Evolutionary conservation across 495 filamentous ascomycete genomes (phyloP), one percentile per base, ranked within the genome.

Genomic region (Penicillium waksmanii): DNA sequence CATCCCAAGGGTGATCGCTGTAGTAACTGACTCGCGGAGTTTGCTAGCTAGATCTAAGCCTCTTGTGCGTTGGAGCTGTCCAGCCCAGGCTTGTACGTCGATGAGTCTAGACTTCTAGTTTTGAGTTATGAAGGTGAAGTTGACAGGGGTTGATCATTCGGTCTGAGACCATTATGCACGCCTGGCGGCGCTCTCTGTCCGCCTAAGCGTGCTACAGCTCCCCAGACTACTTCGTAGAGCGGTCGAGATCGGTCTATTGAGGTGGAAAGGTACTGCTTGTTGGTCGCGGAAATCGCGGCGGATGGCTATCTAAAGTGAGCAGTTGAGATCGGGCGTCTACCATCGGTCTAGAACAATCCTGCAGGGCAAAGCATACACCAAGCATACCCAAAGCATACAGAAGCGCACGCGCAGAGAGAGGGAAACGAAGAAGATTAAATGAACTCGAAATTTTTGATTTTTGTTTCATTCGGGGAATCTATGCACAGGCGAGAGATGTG

Each of bases 381-480:
- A 23, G 23, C 23, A 23, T 23, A 23, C 23, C 23, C 23, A 23
- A 23, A 23, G 36, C 36, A 44, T 11, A 42, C 15, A 25, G 51
- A 23, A 23, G 42, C 7, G 13, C 36, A 42, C 17, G 15, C 51
- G 43, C 18, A 55, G 2, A 5, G 7, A 23, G 7, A 43, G 13
- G n/a, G 15, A 47, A 49, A 46, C 36, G 34, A 61, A 19, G 42
- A 48, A 27, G 19, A 25, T 48, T 48, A 25, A 27, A 48, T 67
- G 72, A 72, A 79, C 60, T 73, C 65, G 74, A 72, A 67, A 73
- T 63, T 74, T 73, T 76, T 74, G 76, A 67, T 74, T 74, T 31
- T 78, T 77, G 70, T 75, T 73, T 80, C 77, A 80, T 80, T 80
- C 73, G 74, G 76, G 74, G 74, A 79, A 78, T 79, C 73, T 80